Evolutionary conservation across 192 early-diverging fungal species (phyloP).

Genomic region (Globomyces pollinis-pini): DNA sequence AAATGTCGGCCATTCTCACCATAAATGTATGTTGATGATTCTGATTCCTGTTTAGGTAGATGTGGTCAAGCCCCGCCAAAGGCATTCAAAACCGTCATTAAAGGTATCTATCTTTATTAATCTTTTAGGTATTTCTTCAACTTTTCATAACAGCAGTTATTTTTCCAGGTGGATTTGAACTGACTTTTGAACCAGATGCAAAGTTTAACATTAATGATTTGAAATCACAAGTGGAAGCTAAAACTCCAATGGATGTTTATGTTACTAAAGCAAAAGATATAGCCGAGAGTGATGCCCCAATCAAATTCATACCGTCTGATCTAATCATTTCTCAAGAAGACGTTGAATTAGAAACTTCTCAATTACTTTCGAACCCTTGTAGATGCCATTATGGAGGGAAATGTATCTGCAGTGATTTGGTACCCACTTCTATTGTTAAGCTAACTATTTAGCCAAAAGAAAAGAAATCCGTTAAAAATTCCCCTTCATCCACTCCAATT

Average conservation of each 20-base stretch:
- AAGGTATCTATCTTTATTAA: no score
- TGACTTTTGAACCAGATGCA: not conserved
- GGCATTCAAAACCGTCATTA: slow-evolving; percentile 1
- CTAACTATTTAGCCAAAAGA: no score
- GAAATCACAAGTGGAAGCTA: not conserved
- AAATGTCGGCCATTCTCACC: slow-evolving; percentile 1
- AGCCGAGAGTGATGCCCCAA: not conserved
- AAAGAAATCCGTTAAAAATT: no score
- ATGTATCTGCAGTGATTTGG: slow-evolving; percentile 1
- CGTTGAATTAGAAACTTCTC: not conserved
- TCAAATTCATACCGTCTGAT: not conserved
- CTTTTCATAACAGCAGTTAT: not conserved
- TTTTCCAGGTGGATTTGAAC: not conserved
- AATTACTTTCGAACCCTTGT: not conserved
- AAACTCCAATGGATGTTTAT: not conserved
- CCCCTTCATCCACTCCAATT: no score
- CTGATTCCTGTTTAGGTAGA: no score
- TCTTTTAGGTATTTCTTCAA: no score
- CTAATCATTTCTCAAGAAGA: not conserved
- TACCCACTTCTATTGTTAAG: no score
- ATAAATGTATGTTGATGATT: no score
- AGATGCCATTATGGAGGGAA: slow-evolving; percentile 3
- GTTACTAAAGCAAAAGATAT: not conserved
- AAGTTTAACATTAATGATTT: not conserved
- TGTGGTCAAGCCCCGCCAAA: slow-evolving; percentile 4